These are phyloP conservation scores for Coprinopsis strossmayeri DNA, from an alignment of 768 basidiomycete genomes.

Conservation along the genomic window DNA sequence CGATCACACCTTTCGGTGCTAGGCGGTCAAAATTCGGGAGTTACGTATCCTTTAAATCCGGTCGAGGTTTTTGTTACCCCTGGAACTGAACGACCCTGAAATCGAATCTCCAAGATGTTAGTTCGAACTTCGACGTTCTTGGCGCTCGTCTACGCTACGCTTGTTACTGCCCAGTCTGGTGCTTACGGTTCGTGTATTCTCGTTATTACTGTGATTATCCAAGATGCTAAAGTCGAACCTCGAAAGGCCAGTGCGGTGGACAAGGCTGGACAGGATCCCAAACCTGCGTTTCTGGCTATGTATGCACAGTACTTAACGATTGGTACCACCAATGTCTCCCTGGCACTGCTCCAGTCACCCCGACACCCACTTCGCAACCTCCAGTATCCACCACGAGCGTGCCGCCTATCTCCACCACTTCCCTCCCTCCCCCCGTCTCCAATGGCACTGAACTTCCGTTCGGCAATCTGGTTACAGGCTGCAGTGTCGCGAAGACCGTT, in stretches of 20 bases:
- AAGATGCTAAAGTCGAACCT: not conserved
- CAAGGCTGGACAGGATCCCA: slow-evolving; percentile 47
- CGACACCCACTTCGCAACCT: slow-evolving; percentile 9
- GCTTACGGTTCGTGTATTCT: slow-evolving; percentile 4
- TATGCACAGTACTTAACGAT: slow-evolving; percentile 36
- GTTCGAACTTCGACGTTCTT: not conserved
- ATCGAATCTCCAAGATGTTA: not conserved
- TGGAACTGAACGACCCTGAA: no score
- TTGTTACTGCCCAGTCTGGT: slow-evolving; percentile 4
- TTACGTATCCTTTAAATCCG: no score
- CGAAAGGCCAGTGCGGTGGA: slow-evolving; percentile 42
- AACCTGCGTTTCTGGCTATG: slow-evolving; percentile 39
- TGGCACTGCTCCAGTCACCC: slow-evolving; percentile 16
- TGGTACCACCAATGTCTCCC: slow-evolving; percentile 53
- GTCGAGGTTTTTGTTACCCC: no score
- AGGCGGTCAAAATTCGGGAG: no score
- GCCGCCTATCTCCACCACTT: slow-evolving; percentile 14
- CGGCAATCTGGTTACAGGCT: slow-evolving; percentile 11
- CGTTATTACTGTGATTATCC: not conserved
- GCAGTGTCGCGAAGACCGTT: slow-evolving; percentile 11
- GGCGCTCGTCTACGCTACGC: not conserved
- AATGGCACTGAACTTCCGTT: slow-evolving; percentile 11
- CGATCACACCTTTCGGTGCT: no score
- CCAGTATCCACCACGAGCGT: slow-evolving; percentile 13
- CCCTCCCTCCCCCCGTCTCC: slow-evolving; percentile 10